A percentile compares a stretch with the other conserved stretches of the same genome.
phyloP scores from a whole-genome alignment of 805 yeast genomes.

The Kodamaea fukazawae region DNA sequence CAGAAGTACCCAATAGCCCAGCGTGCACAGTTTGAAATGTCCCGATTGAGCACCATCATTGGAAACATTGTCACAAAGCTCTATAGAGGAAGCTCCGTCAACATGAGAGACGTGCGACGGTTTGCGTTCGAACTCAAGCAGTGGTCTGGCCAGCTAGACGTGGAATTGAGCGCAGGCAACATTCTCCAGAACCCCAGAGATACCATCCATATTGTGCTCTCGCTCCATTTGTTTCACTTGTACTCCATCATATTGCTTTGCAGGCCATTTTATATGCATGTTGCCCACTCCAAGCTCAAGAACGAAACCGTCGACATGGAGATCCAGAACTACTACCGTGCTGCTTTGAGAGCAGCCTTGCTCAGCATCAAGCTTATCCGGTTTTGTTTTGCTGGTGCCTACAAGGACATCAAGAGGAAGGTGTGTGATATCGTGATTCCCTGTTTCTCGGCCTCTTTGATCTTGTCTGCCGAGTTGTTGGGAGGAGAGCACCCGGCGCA shows the following conservation, averaged over 20 bases:
- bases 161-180: not conserved
- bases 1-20: slow-evolving; percentile 1
- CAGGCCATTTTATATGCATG: slow-evolving; percentile 8
- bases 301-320: slow-evolving; percentile 5
- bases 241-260: slow-evolving; percentile 7
- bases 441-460: slow-evolving; percentile 15
- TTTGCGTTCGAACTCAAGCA: slow-evolving; percentile 6
- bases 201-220: slow-evolving; percentile 2
- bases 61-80: slow-evolving; percentile 7
- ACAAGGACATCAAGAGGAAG: slow-evolving; percentile 7
- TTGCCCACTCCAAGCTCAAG: not conserved
- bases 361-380: slow-evolving; percentile 16
- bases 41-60: slow-evolving; percentile 3
- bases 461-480: slow-evolving; percentile 10
- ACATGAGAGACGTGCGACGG: not conserved
- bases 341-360: slow-evolving; percentile 16
- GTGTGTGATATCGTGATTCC: slow-evolving; percentile 16
- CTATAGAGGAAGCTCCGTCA: slow-evolving; percentile 2
- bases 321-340: slow-evolving; percentile 12
- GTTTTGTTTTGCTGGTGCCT: slow-evolving; percentile 13
- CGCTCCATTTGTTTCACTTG: slow-evolving; percentile 6
- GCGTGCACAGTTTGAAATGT: slow-evolving; percentile 5
- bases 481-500: slow-evolving; percentile 3
- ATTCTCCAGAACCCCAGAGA: not conserved
- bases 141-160: slow-evolving; percentile 5